Conservation (phyloP, 2,329 filamentous ascomycete species). For the Hyphodiscus sp. region DNA sequence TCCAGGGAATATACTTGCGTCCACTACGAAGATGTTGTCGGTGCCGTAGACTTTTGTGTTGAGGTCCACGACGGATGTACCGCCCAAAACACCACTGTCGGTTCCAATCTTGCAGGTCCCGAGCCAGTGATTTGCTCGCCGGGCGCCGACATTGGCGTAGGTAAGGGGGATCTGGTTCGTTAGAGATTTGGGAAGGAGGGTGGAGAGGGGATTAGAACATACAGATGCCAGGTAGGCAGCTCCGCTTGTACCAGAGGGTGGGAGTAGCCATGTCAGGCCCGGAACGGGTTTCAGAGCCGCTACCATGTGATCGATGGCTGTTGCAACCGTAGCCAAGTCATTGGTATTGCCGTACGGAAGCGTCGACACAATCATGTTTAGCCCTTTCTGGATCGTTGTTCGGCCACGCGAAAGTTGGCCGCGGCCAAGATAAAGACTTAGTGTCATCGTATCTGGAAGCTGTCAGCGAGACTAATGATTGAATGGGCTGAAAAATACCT, state of each 20-base stretch:
- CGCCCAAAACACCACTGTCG: conserved; percentile 39
- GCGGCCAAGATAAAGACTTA: conserved; percentile 58
- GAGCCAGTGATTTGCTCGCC: conserved; percentile 36
- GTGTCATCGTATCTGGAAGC: conserved; percentile 23
- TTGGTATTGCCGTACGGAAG: conserved; percentile 44
- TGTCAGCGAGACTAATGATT: background rate
- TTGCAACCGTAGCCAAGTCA: conserved; percentile 58
- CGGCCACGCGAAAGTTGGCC: conserved; percentile 55
- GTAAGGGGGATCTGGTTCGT: conserved; percentile 18
- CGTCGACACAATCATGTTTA: conserved; percentile 52
- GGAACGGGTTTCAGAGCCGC: conserved; percentile 46
- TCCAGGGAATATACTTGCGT: conserved; percentile 63
- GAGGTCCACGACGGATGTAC: conserved; percentile 54
- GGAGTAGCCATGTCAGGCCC: conserved; percentile 50
- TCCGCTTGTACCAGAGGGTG: conserved; percentile 43
- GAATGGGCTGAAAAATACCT: conserved; percentile 5
- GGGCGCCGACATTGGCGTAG: conserved; percentile 22
- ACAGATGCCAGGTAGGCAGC: conserved; percentile 50
- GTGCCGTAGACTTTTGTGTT: conserved; percentile 61
- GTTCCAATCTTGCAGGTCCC: conserved; percentile 55
- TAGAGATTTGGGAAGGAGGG: background rate
- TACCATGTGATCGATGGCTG: conserved; percentile 55
- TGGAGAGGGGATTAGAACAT: conserved; percentile 18
- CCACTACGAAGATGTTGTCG: conserved; percentile 62
- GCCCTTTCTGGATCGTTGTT: conserved; percentile 50